A percentile compares a stretch with the other conserved stretches of the same genome.
Conservation (phyloP, 2,329 filamentous ascomycete genomes). For the Aulographum hederae region DNA sequence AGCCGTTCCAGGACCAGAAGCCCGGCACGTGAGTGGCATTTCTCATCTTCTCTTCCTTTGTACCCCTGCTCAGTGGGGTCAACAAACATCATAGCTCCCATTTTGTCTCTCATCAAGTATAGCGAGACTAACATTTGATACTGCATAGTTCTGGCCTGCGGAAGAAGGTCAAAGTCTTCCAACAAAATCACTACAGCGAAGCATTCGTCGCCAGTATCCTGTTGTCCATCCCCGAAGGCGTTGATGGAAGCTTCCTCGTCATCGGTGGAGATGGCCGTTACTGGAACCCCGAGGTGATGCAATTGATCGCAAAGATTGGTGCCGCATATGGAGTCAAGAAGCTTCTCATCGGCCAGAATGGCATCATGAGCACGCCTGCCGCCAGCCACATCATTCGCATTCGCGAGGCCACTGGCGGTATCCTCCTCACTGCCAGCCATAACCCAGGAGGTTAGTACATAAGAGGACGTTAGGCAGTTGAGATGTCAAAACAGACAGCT, state of each 20-base stretch:
- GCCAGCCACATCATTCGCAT: constrained; percentile 93
- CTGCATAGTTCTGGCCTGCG: constrained; percentile 72
- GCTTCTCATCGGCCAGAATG: constrained; percentile 86
- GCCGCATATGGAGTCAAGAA: constrained; percentile 98
- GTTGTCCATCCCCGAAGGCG: constrained; percentile 90
- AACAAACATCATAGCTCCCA: no score
- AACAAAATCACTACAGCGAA: constrained; percentile 89
- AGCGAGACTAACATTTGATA: no score
- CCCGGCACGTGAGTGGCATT: constrained; percentile 90
- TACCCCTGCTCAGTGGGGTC: no score
- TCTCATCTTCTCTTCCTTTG: no score
- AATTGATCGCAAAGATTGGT: constrained; percentile 93
- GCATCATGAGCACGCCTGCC: constrained; percentile 90
- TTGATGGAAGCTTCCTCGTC: constrained; percentile 72
- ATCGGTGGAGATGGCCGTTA: constrained; percentile 94
- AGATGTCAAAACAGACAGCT: constrained; percentile 2
- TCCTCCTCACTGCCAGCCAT: constrained; percentile 91
- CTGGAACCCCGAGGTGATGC: constrained; percentile 93
- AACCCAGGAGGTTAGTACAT: constrained; percentile 85
- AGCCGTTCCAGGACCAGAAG: constrained; percentile 90
- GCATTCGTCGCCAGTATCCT: constrained; percentile 88
- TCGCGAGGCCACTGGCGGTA: constrained; percentile 87
- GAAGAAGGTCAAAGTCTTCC: constrained; percentile 97
- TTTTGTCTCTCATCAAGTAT: no score
- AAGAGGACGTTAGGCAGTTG: no score